phyloP scores from a whole-genome alignment of 169 alveolate species.

The Theileria annulata region DNA sequence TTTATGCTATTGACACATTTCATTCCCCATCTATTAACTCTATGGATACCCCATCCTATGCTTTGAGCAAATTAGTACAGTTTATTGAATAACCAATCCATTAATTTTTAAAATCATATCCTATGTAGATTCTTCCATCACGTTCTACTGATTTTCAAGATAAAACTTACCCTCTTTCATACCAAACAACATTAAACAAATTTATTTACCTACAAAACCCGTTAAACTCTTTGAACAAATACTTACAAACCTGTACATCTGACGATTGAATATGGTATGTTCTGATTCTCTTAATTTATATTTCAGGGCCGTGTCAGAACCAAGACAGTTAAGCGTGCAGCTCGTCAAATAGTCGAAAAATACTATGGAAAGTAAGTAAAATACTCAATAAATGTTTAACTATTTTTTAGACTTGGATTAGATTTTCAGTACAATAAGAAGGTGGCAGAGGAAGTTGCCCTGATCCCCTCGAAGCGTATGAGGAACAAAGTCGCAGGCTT shows the following conservation, averaged over 20 bases:
- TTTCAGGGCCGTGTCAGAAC: conserved; percentile 99
- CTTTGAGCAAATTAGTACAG: neutral
- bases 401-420: conserved; percentile 83
- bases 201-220: neutral
- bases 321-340: conserved; percentile 99
- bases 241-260: neutral
- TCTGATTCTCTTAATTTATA: conserved; percentile 1
- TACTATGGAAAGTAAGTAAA: conserved; percentile 88
- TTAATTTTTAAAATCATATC: neutral
- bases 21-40: neutral
- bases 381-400: neutral
- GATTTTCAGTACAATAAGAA: conserved; percentile 99
- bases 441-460: conserved; percentile 98
- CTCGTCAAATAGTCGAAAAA: conserved; percentile 98
- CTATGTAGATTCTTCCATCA: neutral
- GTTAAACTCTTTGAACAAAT: neutral
- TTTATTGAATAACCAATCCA: neutral
- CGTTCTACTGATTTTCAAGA: neutral
- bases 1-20: neutral
- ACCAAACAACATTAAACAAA: neutral
- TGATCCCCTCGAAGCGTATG: conserved; percentile 97
- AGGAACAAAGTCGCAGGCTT: conserved; percentile 97
- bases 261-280: conserved; percentile 12
- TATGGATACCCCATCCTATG: neutral
- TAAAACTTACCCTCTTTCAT: neutral